phyloP scores from a whole-genome alignment of 2,329 filamentous ascomycete species.

The Penicillium brevicompactum region DNA sequence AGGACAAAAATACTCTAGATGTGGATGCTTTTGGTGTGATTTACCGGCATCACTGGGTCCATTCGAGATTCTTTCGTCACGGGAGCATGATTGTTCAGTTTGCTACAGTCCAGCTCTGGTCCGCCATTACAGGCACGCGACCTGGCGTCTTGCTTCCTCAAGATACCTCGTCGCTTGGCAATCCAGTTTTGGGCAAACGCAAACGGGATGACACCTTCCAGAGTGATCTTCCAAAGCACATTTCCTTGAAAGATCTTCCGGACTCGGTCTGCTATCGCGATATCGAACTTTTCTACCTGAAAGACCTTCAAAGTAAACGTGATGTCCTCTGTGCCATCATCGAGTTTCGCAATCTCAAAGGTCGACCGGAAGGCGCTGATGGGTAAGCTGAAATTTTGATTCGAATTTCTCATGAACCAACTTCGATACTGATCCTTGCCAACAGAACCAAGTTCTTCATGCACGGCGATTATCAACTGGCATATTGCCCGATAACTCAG shows the following conservation, averaged over 20 bases:
- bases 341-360: slow-evolving; percentile 31
- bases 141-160: slow-evolving; percentile 26
- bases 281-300: slow-evolving; percentile 30
- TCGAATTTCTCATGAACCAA: slow-evolving; percentile 1
- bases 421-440: slow-evolving; percentile 10
- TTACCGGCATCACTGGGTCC: slow-evolving; percentile 27
- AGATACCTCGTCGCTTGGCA: slow-evolving; percentile 12
- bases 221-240: slow-evolving; percentile 26
- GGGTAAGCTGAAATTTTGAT: slow-evolving; percentile 20
- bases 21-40: slow-evolving; percentile 24
- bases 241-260: slow-evolving; percentile 18
- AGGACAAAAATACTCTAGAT: slow-evolving; percentile 27
- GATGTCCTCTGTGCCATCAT: slow-evolving; percentile 30
- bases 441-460: slow-evolving; percentile 33
- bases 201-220: slow-evolving; percentile 17
- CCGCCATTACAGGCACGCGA: slow-evolving; percentile 26
- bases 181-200: slow-evolving; percentile 16
- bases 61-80: slow-evolving; percentile 26
- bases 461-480: slow-evolving; percentile 30
- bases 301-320: slow-evolving; percentile 22
- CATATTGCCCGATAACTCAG: slow-evolving; percentile 28
- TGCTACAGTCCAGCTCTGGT: slow-evolving; percentile 25
- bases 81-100: slow-evolving; percentile 26
- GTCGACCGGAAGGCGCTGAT: slow-evolving; percentile 23
- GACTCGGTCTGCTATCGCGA: background rate